These are phyloP conservation scores for Cylindrotheca fusiformis DNA, from an alignment of 108 stramenopile species.

Conservation along the genomic window DNA sequence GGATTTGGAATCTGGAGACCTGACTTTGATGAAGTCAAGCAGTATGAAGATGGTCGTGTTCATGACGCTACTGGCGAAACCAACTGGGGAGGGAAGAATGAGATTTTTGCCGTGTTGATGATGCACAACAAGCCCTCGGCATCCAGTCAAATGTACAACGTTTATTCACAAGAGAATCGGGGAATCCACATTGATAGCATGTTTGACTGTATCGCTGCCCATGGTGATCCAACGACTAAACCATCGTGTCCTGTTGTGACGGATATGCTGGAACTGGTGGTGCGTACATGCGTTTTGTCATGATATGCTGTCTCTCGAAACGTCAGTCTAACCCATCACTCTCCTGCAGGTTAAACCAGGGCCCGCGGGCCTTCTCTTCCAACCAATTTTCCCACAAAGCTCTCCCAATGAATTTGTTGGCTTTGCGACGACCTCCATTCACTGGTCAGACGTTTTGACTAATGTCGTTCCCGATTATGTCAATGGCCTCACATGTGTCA, in stretches of 20 bases:
- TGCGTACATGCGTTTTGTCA: neutral
- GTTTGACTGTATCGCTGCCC: neutral
- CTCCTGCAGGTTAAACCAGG: neutral
- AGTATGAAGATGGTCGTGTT: constrained; percentile 6
- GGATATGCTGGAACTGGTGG: constrained; percentile 7
- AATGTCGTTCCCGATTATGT: constrained; percentile 18
- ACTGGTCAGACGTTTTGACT: constrained; percentile 20
- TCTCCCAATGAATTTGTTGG: constrained; percentile 6
- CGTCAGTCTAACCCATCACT: neutral
- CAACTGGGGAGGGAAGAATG: neutral
- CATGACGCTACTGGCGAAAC: constrained; percentile 2
- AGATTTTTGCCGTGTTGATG: neutral
- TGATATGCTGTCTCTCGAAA: neutral
- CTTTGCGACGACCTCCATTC: constrained; percentile 3
- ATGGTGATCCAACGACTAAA: neutral
- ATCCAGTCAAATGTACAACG: neutral
- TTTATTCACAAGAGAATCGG: neutral
- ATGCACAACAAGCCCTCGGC: constrained; percentile 4
- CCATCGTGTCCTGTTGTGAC: constrained; percentile 7
- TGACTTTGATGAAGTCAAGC: neutral
- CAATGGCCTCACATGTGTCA: constrained; percentile 14
- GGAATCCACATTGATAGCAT: constrained; percentile 7
- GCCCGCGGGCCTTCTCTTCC: neutral
- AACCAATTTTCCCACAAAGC: constrained; percentile 1
- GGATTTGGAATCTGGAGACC: constrained; percentile 15